Conservation (phyloP, 1,139 yeast species). For the Pneumocystis jirovecii region DNA sequence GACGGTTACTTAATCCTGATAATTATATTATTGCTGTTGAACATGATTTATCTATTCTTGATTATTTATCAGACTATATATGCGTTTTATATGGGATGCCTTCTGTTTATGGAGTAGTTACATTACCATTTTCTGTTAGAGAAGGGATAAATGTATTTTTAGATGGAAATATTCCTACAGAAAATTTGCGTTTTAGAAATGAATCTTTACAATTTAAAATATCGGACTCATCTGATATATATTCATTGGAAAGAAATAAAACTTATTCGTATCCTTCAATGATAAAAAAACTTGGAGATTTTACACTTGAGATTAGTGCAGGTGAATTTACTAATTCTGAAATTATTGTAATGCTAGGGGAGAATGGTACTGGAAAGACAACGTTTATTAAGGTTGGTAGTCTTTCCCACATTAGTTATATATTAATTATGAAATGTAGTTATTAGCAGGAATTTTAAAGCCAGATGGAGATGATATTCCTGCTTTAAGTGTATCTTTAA, state of each 20-base stretch:
- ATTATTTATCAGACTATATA: constrained; percentile 86
- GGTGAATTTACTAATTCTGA: constrained; percentile 95
- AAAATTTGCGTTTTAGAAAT: constrained; percentile 88
- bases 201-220: constrained; percentile 89
- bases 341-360: constrained; percentile 98
- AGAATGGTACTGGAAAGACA: constrained; percentile 98
- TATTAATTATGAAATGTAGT: constrained; percentile 13
- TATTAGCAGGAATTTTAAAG: constrained; percentile 80
- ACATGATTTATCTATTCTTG: constrained; percentile 94
- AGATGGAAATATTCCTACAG: constrained; percentile 95
- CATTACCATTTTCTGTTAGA: constrained; percentile 88
- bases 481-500: constrained; percentile 83
- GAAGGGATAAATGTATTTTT: constrained; percentile 97
- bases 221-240: constrained; percentile 76
- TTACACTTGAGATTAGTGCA: constrained; percentile 59
- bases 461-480: constrained; percentile 75
- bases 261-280: constrained; percentile 64
- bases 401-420: not conserved
- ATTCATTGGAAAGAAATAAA: constrained; percentile 63
- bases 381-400: constrained; percentile 57
- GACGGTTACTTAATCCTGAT: constrained; percentile 60
- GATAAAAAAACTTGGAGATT: constrained; percentile 90
- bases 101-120: constrained; percentile 95
- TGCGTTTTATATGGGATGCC: constrained; percentile 97
- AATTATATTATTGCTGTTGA: constrained; percentile 86